Evolutionary conservation across 129 eudicot genomes (phyloP).

Genomic region (Erigeron canadensis): DNA sequence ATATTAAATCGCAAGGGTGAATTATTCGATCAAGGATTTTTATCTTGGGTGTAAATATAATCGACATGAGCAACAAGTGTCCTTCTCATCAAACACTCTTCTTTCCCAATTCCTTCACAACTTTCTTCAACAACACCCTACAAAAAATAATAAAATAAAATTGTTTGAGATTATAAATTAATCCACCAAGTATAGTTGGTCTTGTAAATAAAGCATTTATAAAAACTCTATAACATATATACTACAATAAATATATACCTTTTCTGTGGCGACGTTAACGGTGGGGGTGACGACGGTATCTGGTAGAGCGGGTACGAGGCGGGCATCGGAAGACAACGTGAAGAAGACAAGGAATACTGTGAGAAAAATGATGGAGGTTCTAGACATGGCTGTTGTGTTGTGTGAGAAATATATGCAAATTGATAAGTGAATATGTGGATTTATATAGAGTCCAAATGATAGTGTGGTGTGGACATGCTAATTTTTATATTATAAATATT

Average conservation of each 20-base stretch:
- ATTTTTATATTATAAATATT: neutral
- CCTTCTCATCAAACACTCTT: slow-evolving; percentile 36
- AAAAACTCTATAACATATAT: too few relatives aligned
- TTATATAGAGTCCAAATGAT: slow-evolving; percentile 31
- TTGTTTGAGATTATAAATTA: neutral
- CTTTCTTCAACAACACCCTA: slow-evolving; percentile 26
- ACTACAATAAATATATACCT: slow-evolving; percentile 25
- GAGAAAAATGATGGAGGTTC: slow-evolving; percentile 26
- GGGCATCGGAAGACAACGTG: slow-evolving; percentile 16
- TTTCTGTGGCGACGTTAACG: neutral
- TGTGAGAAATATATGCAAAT: slow-evolving; percentile 20
- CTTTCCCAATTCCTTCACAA: slow-evolving; percentile 29
- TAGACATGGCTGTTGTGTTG: slow-evolving; percentile 34
- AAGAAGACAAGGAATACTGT: slow-evolving; percentile 20
- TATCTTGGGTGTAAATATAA: slow-evolving; percentile 36
- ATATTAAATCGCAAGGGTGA: neutral
- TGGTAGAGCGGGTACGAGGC: slow-evolving; percentile 4
- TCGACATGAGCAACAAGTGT: slow-evolving; percentile 35
- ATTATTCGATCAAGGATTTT: slow-evolving; percentile 31
- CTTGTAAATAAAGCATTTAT: too few relatives aligned
- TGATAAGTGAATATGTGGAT: slow-evolving; percentile 21
- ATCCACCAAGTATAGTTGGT: too few relatives aligned
- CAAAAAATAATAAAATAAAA: neutral
- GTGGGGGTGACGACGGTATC: slow-evolving; percentile 14
- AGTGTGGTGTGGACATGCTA: slow-evolving; percentile 21